A percentile compares a stretch with the other conserved stretches of the same genome.
These are phyloP conservation scores for Dillenia turbinata DNA, from an alignment of 164 flowering plant species.

Conservation along the genomic window DNA sequence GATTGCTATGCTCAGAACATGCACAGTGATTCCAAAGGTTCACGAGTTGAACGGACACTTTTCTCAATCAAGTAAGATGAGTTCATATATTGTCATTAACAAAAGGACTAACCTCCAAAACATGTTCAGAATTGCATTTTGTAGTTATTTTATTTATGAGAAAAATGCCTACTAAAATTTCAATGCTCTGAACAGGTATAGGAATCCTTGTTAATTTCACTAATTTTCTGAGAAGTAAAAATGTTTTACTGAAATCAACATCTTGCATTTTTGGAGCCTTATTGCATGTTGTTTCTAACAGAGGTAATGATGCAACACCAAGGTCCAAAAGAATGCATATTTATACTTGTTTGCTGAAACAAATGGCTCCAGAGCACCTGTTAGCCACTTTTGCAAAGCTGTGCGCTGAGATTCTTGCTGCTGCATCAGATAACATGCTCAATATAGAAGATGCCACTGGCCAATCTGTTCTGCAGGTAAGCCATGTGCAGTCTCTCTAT, in stretches of 20 bases:
- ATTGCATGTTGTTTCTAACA: conserved; percentile 21
- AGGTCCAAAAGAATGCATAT: conserved; percentile 87
- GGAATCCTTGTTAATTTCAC: too few relatives aligned
- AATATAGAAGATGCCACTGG: conserved; percentile 61
- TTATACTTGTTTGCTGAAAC: conserved; percentile 76
- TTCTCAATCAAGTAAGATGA: conserved; percentile 70
- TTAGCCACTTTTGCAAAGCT: conserved; percentile 92
- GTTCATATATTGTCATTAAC: too few relatives aligned
- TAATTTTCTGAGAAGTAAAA: not conserved
- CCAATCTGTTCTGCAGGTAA: conserved; percentile 86
- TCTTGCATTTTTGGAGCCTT: not conserved
- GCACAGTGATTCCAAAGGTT: conserved; percentile 41
- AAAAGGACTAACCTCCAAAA: too few relatives aligned
- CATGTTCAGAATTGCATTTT: not conserved
- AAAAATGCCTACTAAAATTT: too few relatives aligned
- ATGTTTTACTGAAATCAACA: not conserved
- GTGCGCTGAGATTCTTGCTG: conserved; percentile 91
- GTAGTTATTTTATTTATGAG: not conserved
- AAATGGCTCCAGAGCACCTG: conserved; percentile 99
- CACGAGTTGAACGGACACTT: conserved; percentile 37
- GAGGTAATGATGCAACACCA: conserved; percentile 78
- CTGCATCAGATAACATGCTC: conserved; percentile 91
- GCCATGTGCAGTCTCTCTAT: not conserved
- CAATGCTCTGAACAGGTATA: too few relatives aligned
- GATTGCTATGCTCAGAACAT: conserved; percentile 71